Percentiles rank a stretch among this genome's conserved stretches.
Conservation (phyloP, 768 basidiomycete genomes). For the Xerocomellus amylosporus region DNA sequence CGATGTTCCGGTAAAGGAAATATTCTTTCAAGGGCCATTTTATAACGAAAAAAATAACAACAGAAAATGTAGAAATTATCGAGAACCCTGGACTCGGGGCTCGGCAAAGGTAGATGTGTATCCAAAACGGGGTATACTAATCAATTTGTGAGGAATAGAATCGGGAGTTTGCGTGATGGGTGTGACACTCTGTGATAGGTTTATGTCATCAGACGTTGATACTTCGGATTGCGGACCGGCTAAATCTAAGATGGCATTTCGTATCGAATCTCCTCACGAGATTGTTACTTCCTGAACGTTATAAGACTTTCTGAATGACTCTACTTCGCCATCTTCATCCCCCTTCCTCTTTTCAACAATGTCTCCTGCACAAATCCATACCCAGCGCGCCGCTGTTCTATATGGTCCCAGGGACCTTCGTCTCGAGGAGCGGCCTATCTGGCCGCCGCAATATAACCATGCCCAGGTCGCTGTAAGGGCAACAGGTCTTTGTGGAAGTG, state of each 20-base stretch:
- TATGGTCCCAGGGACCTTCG: conserved; percentile 82
- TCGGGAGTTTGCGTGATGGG: conserved; percentile 25
- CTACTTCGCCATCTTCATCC: conserved; percentile 23
- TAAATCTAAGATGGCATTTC: conserved; percentile 21
- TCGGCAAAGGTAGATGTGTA: conserved; percentile 6
- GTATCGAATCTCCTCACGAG: conserved; percentile 35
- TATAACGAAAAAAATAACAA: conserved; percentile 9
- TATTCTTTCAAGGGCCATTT: neutral
- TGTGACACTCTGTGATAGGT: conserved; percentile 22
- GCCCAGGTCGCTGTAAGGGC: conserved; percentile 77
- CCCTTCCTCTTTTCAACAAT: conserved; percentile 30
- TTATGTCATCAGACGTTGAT: conserved; percentile 29
- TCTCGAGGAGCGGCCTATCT: conserved; percentile 68
- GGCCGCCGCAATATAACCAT: conserved; percentile 67
- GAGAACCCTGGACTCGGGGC: conserved; percentile 5
- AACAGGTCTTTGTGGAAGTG: conserved; percentile 91
- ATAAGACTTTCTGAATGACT: conserved; percentile 32
- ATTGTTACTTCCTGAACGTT: conserved; percentile 31
- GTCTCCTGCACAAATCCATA: conserved; percentile 48
- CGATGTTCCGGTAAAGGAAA: conserved; percentile 24
- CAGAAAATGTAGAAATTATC: conserved; percentile 9
- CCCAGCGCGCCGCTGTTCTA: conserved; percentile 75
- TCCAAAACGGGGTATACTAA: conserved; percentile 23
- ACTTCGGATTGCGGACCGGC: conserved; percentile 35
- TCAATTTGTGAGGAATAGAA: conserved; percentile 22